Evolutionary conservation across 2,329 filamentous ascomycete species (phyloP).

Genomic region (Orbilia oligospora): DNA sequence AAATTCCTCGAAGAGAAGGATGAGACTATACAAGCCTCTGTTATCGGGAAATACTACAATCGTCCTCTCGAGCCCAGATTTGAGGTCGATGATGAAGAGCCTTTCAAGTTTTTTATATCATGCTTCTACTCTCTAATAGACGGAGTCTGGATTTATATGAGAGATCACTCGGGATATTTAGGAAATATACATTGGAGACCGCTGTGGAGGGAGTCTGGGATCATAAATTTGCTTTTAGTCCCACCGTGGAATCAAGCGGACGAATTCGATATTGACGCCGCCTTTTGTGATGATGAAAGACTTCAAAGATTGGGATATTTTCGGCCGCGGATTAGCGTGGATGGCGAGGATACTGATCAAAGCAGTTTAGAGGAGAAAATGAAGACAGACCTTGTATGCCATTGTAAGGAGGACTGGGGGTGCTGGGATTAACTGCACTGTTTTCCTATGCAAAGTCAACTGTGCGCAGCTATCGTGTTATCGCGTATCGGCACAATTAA

Average conservation of each 20-base stretch:
- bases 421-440: constrained; percentile 8
- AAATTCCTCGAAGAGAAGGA: neutral
- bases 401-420: constrained; percentile 24
- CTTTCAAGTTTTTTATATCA: constrained; percentile 10
- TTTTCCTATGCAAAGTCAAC: too few relatives aligned
- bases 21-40: neutral
- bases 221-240: neutral
- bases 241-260: constrained; percentile 37
- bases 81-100: neutral
- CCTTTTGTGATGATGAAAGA: constrained; percentile 32
- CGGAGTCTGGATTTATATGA: constrained; percentile 20
- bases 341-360: neutral
- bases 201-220: constrained; percentile 14
- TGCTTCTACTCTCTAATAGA: constrained; percentile 16
- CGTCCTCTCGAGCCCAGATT: neutral
- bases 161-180: neutral
- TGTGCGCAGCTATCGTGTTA: too few relatives aligned
- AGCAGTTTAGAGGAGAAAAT: constrained; percentile 18
- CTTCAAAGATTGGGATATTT: constrained; percentile 21
- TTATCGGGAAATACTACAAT: constrained; percentile 7
- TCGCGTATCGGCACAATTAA: too few relatives aligned
- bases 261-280: constrained; percentile 23
- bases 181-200: neutral
- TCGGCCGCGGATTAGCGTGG: neutral
- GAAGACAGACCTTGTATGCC: neutral